phyloP scores from a whole-genome alignment of 1,284 basidiomycete species.

The Inonotus obliquus region DNA sequence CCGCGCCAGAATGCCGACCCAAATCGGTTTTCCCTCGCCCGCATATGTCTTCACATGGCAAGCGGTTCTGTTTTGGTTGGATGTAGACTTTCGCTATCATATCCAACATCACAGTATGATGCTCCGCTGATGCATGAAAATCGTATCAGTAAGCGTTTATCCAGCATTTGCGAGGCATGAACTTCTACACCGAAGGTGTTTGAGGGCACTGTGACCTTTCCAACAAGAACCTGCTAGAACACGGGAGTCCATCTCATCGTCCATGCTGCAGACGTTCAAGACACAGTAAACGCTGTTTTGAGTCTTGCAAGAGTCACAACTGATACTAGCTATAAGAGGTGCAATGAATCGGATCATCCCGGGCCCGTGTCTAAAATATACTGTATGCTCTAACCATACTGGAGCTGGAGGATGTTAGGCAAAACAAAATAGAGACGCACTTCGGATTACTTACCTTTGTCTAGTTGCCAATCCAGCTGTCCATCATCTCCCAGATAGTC shows the following conservation, averaged over 20 bases:
- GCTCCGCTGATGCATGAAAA: conserved; percentile 37
- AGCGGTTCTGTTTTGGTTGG: conserved; percentile 41
- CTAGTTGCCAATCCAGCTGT: conserved; percentile 39
- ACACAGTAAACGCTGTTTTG: too few relatives aligned
- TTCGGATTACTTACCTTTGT: background rate
- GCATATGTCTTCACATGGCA: conserved; percentile 42
- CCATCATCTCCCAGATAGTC: conserved; percentile 55
- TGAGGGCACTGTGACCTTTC: conserved; percentile 9
- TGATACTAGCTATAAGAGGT: too few relatives aligned
- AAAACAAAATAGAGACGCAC: background rate
- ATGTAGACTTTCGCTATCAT: conserved; percentile 21
- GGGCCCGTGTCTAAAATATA: too few relatives aligned
- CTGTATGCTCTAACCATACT: too few relatives aligned
- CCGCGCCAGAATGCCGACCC: conserved; percentile 45
- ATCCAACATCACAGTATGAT: conserved; percentile 44
- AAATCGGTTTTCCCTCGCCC: conserved; percentile 37
- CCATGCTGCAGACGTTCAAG: background rate
- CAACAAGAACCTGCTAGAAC: conserved; percentile 6
- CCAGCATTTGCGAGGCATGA: background rate
- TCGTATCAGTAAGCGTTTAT: background rate
- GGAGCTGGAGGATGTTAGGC: background rate
- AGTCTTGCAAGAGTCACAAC: too few relatives aligned
- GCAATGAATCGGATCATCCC: too few relatives aligned
- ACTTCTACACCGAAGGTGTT: conserved; percentile 15
- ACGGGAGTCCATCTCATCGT: background rate